Conservation (phyloP, 2,329 filamentous ascomycete genomes). For the Alternaria gansuensis region DNA sequence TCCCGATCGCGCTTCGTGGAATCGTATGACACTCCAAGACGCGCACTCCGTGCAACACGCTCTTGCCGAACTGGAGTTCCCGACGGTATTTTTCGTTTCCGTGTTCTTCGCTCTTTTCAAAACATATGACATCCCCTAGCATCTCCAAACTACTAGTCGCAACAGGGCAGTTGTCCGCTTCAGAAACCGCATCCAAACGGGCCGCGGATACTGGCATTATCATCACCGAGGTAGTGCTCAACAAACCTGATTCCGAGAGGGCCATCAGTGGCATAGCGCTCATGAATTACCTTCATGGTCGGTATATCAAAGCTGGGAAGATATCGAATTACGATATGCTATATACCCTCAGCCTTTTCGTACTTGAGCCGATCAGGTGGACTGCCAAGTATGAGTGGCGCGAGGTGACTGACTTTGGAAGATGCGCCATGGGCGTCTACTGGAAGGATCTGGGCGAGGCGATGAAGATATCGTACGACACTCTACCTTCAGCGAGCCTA, state of each 20-base stretch:
- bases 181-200: conserved; percentile 36
- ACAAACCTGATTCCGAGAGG: conserved; percentile 47
- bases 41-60: neutral
- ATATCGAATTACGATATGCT: conserved; percentile 71
- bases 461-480: conserved; percentile 68
- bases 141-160: conserved; percentile 50
- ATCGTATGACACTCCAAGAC: neutral
- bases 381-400: conserved; percentile 76
- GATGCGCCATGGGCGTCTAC: conserved; percentile 65
- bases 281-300: conserved; percentile 70
- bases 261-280: conserved; percentile 62
- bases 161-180: conserved; percentile 44
- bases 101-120: conserved; percentile 22
- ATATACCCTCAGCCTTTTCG: conserved; percentile 71
- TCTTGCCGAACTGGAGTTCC: neutral
- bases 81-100: neutral
- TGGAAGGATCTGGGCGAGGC: conserved; percentile 77
- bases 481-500: conserved; percentile 52
- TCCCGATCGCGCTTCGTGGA: neutral
- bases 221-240: conserved; percentile 43
- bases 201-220: conserved; percentile 48
- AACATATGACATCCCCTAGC: conserved; percentile 51
- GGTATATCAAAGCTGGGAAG: conserved; percentile 65
- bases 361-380: conserved; percentile 71
- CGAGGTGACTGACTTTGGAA: conserved; percentile 70